These are phyloP conservation scores for Iris pallida DNA, from an alignment of 116 monocot species.

Conservation along the genomic window DNA sequence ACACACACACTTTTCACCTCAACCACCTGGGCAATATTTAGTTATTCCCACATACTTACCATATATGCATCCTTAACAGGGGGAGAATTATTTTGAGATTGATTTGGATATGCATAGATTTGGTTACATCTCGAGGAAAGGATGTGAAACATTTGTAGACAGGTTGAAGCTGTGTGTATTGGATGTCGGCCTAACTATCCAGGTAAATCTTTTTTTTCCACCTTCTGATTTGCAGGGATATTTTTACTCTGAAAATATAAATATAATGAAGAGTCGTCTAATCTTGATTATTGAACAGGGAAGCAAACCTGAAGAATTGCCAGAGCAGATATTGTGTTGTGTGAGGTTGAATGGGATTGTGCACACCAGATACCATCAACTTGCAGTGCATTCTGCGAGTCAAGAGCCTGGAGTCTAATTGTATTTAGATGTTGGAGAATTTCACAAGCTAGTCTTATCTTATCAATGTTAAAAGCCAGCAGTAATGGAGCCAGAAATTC, in stretches of 20 bases:
- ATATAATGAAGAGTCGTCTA: too few species aligned
- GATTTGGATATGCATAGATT: conserved; percentile 95
- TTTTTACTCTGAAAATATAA: too few species aligned
- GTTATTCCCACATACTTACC: too few species aligned
- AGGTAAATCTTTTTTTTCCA: conserved; percentile 31
- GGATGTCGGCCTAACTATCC: conserved; percentile 90
- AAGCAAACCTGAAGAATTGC: conserved; percentile 27
- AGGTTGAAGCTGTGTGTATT: conserved; percentile 69
- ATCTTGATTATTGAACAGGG: conserved; percentile 9
- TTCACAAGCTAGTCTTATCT: too few species aligned
- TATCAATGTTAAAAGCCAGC: too few species aligned
- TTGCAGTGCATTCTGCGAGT: not conserved
- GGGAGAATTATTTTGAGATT: conserved; percentile 80
- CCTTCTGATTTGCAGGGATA: not conserved
- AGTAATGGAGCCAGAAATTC: too few species aligned
- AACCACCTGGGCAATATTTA: too few species aligned
- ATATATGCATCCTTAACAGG: conserved; percentile 31
- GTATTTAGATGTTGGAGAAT: too few species aligned
- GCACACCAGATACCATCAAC: conserved; percentile 16
- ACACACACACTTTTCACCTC: too few species aligned
- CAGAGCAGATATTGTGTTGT: conserved; percentile 35
- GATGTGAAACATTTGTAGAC: conserved; percentile 83
- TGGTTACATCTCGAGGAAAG: conserved; percentile 93
- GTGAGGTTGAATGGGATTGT: conserved; percentile 36
- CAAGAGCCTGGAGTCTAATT: too few species aligned